These are phyloP conservation scores for Furcasterigmium sp. DNA, from an alignment of 2,329 filamentous ascomycete species.

Conservation along the genomic window DNA sequence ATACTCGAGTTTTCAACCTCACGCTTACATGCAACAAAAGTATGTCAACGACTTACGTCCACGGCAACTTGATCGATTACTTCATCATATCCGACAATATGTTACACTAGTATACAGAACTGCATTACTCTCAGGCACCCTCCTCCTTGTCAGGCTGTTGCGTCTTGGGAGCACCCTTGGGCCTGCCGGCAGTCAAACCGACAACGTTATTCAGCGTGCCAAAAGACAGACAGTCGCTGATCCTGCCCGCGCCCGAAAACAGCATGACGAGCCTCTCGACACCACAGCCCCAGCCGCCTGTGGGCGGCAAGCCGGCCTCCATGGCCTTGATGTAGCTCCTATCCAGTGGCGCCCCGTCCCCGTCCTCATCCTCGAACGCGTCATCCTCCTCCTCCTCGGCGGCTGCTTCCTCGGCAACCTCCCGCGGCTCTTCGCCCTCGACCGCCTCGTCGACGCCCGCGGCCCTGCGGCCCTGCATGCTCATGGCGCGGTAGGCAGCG, in stretches of 20 bases:
- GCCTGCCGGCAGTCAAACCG: constrained; percentile 35
- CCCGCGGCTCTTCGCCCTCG: background rate
- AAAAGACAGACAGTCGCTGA: constrained; percentile 83
- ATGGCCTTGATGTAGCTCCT: constrained; percentile 80
- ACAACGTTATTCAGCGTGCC: constrained; percentile 72
- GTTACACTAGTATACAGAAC: no score
- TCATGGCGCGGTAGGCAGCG: constrained; percentile 40
- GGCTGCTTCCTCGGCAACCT: constrained; percentile 16
- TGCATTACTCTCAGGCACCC: no score
- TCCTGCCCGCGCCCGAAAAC: constrained; percentile 71
- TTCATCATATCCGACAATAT: no score
- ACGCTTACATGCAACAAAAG: no score
- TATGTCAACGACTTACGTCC: no score
- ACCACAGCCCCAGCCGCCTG: constrained; percentile 94
- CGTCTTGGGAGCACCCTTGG: background rate
- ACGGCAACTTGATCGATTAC: no score
- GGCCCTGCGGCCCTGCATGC: constrained; percentile 15
- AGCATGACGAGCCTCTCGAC: constrained; percentile 90
- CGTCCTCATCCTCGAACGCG: constrained; percentile 28
- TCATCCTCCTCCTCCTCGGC: constrained; percentile 6
- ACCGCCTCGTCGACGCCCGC: background rate
- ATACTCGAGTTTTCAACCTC: no score
- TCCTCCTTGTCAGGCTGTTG: background rate
- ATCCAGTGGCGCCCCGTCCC: constrained; percentile 50
- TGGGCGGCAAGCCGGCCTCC: constrained; percentile 88